Conservation (phyloP, 2,329 filamentous ascomycete species). For the Fusarium sp. region DNA sequence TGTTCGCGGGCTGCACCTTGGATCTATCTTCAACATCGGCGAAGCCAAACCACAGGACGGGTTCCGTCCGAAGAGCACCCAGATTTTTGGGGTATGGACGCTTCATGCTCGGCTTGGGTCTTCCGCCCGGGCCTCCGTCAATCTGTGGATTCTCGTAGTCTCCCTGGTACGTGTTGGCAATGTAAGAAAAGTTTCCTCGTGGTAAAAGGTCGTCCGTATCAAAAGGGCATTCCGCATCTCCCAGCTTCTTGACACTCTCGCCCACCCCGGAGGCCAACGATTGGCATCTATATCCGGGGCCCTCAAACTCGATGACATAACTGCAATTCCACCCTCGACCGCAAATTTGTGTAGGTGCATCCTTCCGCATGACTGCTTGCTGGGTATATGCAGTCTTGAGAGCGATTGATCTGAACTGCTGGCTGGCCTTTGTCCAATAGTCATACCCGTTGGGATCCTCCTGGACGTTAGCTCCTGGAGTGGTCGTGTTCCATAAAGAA, state of each 20-base stretch:
- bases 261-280: constrained; percentile 27
- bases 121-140: constrained; percentile 10
- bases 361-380: constrained; percentile 31
- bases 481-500: constrained; percentile 39
- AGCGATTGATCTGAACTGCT: constrained; percentile 34
- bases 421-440: constrained; percentile 35
- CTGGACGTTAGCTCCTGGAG: neutral
- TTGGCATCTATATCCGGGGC: constrained; percentile 38
- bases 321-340: constrained; percentile 43
- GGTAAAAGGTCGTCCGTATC: constrained; percentile 32
- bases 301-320: constrained; percentile 34
- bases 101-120: constrained; percentile 9
- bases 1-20: constrained; percentile 26
- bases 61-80: constrained; percentile 39
- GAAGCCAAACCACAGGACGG: constrained; percentile 42
- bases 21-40: constrained; percentile 33
- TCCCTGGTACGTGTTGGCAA: constrained; percentile 31
- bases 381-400: constrained; percentile 31
- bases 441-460: constrained; percentile 35
- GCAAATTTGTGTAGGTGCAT: constrained; percentile 34
- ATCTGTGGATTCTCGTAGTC: constrained; percentile 37
- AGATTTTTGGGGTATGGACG: constrained; percentile 37
- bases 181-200: constrained; percentile 36
- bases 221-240: constrained; percentile 33
- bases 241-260: constrained; percentile 27